Base-by-base conservation (phyloP, 768 basidiomycete species). In the Amanita jacksonii region DNA sequence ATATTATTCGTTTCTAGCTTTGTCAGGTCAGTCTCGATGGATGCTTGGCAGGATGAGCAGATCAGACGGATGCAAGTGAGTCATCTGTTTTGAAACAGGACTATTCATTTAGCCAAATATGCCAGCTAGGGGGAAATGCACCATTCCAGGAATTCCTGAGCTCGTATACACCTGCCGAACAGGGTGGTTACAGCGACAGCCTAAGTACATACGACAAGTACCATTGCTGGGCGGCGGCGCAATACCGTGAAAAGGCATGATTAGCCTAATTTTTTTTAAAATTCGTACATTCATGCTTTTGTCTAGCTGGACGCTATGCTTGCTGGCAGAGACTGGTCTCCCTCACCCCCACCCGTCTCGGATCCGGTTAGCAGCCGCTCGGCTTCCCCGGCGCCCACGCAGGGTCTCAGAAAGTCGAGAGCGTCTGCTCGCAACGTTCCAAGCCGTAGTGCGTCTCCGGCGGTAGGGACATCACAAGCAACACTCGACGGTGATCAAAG, bases 21-120 rank as follows among this genome's bases (percentile, higher is more conserved):
- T 62, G 88, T 94, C 44, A 74, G 92, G 58, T 90, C 87, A 32
- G 78, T 92, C 51, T 91, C 91, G 43, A 97, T 96, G 93, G 93
- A 96, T 64, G 85, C 90, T 51, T 96, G 92, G 90, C 82, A 86
- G 51, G 76, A 80, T 28, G 89, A 93, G 47, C 91, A 96, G 62
- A 66, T 90, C 51, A 80, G 61, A 55, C 74, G 87, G 51, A 97
- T 99, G 91, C 81, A 86, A 79, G 90, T 91, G 38, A 41, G 67
- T 45, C 38, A 33, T 32, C 36, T 47, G 36, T 28, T 45, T 22
- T 18, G 40, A 23, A 35, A 28, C n/a, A 12, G 47, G 34, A 27
- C 48, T 37, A 16, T 43, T 30, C 34, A n/a, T n/a, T n/a, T n/a
- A n/a, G 13, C 12, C 38, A 31, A 19, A 42, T 47, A 53, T 47